phyloP scores from a whole-genome alignment of 2,329 filamentous ascomycete species.

The Teratosphaeria destructans region DNA sequence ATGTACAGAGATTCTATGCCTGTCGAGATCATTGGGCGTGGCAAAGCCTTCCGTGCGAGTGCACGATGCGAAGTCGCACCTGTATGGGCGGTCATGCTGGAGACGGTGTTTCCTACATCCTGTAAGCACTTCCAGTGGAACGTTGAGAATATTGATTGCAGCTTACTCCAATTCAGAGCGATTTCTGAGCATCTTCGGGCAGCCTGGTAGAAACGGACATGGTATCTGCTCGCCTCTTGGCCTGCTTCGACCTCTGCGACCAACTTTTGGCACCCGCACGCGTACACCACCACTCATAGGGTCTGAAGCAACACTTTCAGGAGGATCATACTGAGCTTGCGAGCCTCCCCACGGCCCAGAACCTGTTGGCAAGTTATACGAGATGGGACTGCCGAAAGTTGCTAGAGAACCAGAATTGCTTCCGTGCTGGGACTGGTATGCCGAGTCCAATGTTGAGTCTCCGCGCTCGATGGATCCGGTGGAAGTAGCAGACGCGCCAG shows the following conservation, averaged over 20 bases:
- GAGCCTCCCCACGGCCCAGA: background rate
- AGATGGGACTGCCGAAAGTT: background rate
- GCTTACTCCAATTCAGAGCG: conserved; percentile 1
- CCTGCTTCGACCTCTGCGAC: background rate
- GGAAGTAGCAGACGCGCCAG: background rate
- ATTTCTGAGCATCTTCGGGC: conserved; percentile 2
- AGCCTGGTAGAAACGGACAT: background rate
- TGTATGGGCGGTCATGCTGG: conserved; percentile 1
- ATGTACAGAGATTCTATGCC: conserved; percentile 65
- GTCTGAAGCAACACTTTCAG: background rate
- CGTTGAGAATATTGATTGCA: background rate
- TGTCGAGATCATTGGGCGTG: conserved; percentile 69
- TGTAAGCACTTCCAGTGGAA: background rate
- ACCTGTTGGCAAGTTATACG: background rate
- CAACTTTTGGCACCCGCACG: background rate
- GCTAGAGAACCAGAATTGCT: background rate
- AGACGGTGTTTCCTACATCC: background rate
- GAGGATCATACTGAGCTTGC: background rate
- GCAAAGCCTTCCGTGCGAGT: conserved; percentile 51
- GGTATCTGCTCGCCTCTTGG: background rate
- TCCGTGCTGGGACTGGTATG: background rate
- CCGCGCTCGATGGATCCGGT: background rate
- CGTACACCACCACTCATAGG: background rate
- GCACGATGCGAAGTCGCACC: background rate
- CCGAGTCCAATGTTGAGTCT: background rate